Conservation (phyloP, 1,284 basidiomycete species). For the Trichosporon asahii region DNA sequence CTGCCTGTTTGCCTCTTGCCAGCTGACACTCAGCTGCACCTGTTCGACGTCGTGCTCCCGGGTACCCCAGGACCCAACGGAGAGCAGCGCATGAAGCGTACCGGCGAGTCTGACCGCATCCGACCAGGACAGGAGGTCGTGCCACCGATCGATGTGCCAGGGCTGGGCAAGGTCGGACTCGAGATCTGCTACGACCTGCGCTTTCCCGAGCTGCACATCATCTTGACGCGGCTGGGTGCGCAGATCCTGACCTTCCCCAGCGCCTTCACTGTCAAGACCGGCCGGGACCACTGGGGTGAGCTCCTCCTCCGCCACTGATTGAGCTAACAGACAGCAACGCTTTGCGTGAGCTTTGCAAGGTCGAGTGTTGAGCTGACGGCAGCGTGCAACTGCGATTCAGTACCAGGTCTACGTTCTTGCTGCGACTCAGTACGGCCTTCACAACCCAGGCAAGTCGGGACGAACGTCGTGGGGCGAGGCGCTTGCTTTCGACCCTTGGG, state of each 20-base stretch:
- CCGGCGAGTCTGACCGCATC: slow-evolving; percentile 44
- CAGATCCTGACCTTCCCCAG: slow-evolving; percentile 55
- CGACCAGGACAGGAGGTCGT: slow-evolving; percentile 47
- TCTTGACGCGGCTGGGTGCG: slow-evolving; percentile 52
- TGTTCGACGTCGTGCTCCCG: slow-evolving; percentile 56
- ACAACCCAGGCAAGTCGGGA: slow-evolving; percentile 25
- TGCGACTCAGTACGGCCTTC: slow-evolving; percentile 43
- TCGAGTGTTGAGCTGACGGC: not conserved
- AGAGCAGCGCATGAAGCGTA: slow-evolving; percentile 20
- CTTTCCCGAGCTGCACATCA: slow-evolving; percentile 54
- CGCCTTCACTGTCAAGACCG: slow-evolving; percentile 55
- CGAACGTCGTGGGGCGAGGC: slow-evolving; percentile 45
- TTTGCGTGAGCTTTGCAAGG: slow-evolving; percentile 21
- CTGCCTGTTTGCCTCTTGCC: not conserved
- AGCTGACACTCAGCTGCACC: slow-evolving; percentile 48
- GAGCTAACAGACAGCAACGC: slow-evolving; percentile 25
- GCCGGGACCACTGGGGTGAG: slow-evolving; percentile 49
- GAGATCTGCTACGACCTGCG: slow-evolving; percentile 58
- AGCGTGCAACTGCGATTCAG: slow-evolving; percentile 42
- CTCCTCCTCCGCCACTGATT: not conserved
- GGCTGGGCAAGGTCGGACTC: slow-evolving; percentile 53
- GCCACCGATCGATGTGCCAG: slow-evolving; percentile 36
- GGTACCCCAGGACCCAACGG: slow-evolving; percentile 23
- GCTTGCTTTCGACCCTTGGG: slow-evolving; percentile 45
- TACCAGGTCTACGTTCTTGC: slow-evolving; percentile 48